Conservation (phyloP, 2,329 filamentous ascomycete species). For the Fragosphaeria purpurea region DNA sequence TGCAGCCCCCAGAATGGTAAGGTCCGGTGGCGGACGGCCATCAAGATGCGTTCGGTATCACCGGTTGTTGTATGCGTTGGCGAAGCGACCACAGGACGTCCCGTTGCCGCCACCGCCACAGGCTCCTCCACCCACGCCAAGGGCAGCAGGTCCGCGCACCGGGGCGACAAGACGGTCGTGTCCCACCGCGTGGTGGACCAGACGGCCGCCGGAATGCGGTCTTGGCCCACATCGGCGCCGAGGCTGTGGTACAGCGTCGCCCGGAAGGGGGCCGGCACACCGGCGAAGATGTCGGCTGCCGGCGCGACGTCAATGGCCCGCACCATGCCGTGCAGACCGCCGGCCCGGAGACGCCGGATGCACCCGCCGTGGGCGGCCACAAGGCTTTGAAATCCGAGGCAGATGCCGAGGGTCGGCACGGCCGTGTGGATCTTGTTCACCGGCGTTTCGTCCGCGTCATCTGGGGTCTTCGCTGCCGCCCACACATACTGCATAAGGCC, state of each 20-base stretch:
- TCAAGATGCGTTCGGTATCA: conserved; percentile 48
- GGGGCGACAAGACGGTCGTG: conserved; percentile 18
- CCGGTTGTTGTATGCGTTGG: conserved; percentile 19
- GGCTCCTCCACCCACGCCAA: conserved; percentile 53
- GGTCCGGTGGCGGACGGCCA: conserved; percentile 58
- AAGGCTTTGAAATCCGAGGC: conserved; percentile 79
- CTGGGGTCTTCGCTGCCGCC: conserved; percentile 27
- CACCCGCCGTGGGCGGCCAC: conserved; percentile 51
- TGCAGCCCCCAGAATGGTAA: conserved; percentile 81
- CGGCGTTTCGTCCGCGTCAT: neutral
- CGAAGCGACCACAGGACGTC: neutral
- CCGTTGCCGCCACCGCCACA: conserved; percentile 27
- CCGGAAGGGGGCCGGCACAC: conserved; percentile 43
- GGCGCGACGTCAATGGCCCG: conserved; percentile 27
- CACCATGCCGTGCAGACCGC: conserved; percentile 76
- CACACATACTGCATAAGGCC: conserved; percentile 74
- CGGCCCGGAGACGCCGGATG: conserved; percentile 51
- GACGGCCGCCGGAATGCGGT: conserved; percentile 22
- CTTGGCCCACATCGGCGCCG: conserved; percentile 44
- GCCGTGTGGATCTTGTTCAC: no score
- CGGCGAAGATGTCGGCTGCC: conserved; percentile 54
- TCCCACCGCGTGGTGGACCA: conserved; percentile 33
- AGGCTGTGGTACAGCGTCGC: conserved; percentile 71
- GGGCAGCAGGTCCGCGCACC: conserved; percentile 35
- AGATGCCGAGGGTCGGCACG: conserved; percentile 72